These are phyloP conservation scores for Avena insularis DNA, from an alignment of 176 grass and related monocot genomes.

Conservation along the genomic window DNA sequence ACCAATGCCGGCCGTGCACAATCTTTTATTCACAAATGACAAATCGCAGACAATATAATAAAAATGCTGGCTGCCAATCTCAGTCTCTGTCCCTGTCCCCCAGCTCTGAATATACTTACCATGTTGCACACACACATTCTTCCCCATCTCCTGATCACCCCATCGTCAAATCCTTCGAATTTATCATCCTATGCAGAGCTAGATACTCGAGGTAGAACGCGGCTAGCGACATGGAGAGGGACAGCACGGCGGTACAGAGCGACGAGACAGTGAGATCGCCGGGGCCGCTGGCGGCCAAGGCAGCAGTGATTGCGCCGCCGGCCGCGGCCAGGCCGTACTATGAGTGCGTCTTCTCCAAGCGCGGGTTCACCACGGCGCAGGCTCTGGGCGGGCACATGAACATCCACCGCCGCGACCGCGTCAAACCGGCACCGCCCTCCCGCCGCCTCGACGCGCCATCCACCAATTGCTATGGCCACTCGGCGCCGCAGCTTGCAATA, in stretches of 20 bases:
- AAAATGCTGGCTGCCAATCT: background rate
- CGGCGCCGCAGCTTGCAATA: background rate
- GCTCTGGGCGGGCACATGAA: constrained; percentile 83
- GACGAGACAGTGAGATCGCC: constrained; percentile 40
- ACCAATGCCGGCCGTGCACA: constrained; percentile 31
- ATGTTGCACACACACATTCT: background rate
- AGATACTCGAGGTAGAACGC: background rate
- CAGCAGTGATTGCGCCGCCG: background rate
- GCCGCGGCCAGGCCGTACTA: constrained; percentile 48
- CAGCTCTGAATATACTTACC: background rate
- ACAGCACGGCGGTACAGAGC: constrained; percentile 32
- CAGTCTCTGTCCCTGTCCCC: constrained; percentile 14
- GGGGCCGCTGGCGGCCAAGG: background rate
- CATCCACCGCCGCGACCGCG: constrained; percentile 68
- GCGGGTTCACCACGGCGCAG: constrained; percentile 74
- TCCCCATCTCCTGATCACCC: background rate
- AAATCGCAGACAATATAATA: background rate
- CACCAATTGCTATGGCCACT: background rate
- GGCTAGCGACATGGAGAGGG: no score
- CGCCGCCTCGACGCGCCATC: background rate
- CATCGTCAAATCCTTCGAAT: constrained; percentile 8
- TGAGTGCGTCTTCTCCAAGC: constrained; percentile 74
- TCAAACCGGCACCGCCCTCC: constrained; percentile 3
- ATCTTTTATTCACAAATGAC: background rate
- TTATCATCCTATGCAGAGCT: background rate